These are phyloP conservation scores for Talaromyces sp. DNA, from an alignment of 2,329 filamentous ascomycete species.

Conservation along the genomic window DNA sequence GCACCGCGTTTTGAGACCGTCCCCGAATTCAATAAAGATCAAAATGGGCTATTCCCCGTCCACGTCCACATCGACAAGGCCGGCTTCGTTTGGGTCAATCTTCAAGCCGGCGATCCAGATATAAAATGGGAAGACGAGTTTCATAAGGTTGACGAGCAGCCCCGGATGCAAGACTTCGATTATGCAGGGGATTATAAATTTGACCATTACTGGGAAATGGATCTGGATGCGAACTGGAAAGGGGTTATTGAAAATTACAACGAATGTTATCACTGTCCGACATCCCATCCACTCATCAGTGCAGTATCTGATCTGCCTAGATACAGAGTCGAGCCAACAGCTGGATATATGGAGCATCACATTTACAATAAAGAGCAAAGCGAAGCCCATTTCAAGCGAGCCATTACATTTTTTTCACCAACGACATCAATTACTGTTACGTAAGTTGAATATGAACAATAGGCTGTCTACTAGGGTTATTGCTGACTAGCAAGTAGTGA, in stretches of 20 bases:
- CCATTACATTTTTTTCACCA: conserved; percentile 37
- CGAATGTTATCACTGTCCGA: conserved; percentile 38
- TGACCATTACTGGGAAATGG: conserved; percentile 58
- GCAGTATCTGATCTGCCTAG: conserved; percentile 52
- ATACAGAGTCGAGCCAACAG: conserved; percentile 51
- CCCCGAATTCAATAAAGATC: conserved; percentile 52
- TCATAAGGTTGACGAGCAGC: conserved; percentile 46
- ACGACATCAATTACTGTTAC: conserved; percentile 34
- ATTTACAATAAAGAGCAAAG: conserved; percentile 49
- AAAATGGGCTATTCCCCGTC: conserved; percentile 55
- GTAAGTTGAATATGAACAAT: conserved; percentile 19
- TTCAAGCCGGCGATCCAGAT: conserved; percentile 50
- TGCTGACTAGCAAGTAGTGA: background rate
- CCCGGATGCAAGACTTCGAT: conserved; percentile 46
- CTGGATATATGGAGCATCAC: conserved; percentile 51
- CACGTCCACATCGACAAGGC: conserved; percentile 53
- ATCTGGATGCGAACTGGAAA: conserved; percentile 60
- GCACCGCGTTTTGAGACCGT: conserved; percentile 57
- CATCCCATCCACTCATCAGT: conserved; percentile 21
- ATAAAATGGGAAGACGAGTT: conserved; percentile 55
- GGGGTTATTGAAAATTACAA: conserved; percentile 63
- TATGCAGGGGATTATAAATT: conserved; percentile 53
- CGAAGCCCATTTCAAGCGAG: conserved; percentile 40
- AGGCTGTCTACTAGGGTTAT: too few species aligned
- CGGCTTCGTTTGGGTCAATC: conserved; percentile 59